Evolutionary conservation across 495 filamentous ascomycete genomes (phyloP), one percentile per base, ranked within the genome.

Genomic region (Parachaetomium inaequale): DNA sequence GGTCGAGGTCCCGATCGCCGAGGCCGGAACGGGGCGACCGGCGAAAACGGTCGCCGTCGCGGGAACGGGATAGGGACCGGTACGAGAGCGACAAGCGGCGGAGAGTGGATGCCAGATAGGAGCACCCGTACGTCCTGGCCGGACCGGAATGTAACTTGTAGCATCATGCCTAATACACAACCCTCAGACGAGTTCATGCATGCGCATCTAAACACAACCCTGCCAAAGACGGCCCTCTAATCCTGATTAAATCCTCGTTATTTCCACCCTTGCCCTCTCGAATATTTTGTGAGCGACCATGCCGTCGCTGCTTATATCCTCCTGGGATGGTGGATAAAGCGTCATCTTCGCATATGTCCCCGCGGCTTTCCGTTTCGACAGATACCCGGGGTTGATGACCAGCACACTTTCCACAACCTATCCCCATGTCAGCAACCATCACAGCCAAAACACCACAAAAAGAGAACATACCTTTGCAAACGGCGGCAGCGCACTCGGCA

Each of bases 321-420:
- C 80, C 1, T 85, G 81, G 3, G 75, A 79, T 29, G 82, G 79
- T 3, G 88, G 88, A 61, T 89, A 82, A 4, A 96, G 72, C 26
- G 83, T 84, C 79, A 96, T 79, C 34, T 87, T 86, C 2, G 90
- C 88, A 68, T 88, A 96, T 3, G 90, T 92, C 5, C 92, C 92
- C 1, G 92, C 79, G 0, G 83, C 90, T 67, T 84, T 85, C 60
- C 87, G 82, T 68, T 96, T 96, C 25, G 90, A 92, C n/a, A 95
- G 74, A 49, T 84, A 88, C 2, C 92, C 92, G 0, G 92, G 92
- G 75, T 96, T 96, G 71, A 96, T 87, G 7, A 90, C 87, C 0
- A 94, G 75, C 3, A 96, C 90, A 63, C 85, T 88, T 64, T 96
- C 88, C 10, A 96, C 85, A 8, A 95, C 90, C 90, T 93, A 67